A percentile compares a stretch with the other conserved stretches of the same genome.
Conservation (phyloP, 2,329 filamentous ascomycete genomes). For the Esteya vermicola region DNA sequence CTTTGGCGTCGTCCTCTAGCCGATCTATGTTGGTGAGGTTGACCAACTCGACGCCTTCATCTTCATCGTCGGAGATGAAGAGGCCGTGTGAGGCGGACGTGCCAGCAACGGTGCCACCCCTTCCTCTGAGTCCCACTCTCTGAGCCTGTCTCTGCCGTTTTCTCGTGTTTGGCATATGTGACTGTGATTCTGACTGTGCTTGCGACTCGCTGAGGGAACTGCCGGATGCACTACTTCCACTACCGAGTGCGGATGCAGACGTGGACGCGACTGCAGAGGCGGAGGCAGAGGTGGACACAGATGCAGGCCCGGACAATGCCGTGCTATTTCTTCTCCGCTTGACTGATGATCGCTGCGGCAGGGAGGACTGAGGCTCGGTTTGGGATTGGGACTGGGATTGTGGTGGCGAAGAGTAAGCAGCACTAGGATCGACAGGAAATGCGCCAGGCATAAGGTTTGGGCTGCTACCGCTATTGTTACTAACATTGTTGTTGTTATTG, state of each 20-base stretch:
- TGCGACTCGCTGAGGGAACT: no score
- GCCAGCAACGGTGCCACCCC: slow-evolving; percentile 5
- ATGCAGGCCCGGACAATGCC: neutral
- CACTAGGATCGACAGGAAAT: no score
- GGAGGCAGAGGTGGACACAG: neutral
- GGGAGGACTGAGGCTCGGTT: no score
- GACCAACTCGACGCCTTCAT: slow-evolving; percentile 15
- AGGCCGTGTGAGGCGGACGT: no score
- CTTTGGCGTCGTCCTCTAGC: neutral
- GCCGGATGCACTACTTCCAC: no score
- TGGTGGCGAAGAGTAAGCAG: no score
- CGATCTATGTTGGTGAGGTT: slow-evolving; percentile 20
- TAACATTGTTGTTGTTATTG: no score
- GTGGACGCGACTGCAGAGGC: neutral
- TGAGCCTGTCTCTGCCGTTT: slow-evolving; percentile 1
- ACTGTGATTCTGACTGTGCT: no score
- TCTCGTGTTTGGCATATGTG: no score
- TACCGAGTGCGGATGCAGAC: neutral
- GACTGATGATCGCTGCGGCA: neutral
- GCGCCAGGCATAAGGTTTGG: no score
- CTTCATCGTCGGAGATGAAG: slow-evolving; percentile 6
- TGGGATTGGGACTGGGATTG: no score
- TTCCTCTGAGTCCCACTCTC: slow-evolving; percentile 2
- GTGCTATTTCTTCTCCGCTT: slow-evolving; percentile 3
- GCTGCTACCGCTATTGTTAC: no score